Evolutionary conservation across 768 basidiomycete genomes (phyloP), one percentile per base, ranked within the genome.

Genomic region (Mycena chlorophos): DNA sequence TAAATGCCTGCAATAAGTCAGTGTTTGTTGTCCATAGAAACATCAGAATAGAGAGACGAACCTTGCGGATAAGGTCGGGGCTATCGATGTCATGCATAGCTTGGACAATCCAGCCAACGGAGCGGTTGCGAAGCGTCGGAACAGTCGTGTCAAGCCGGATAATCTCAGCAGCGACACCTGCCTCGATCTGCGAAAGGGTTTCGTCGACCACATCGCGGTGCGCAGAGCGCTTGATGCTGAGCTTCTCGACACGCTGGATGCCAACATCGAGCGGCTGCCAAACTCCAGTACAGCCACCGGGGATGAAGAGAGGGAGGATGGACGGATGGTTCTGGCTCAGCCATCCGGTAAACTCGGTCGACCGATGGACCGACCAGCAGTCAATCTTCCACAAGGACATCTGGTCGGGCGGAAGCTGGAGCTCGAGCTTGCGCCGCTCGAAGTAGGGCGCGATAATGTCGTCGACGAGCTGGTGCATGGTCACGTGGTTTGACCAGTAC

Each of bases 311-410:
- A 12, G 69, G 1, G 19, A 62, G 62, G 29, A 69, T 69, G 34
- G 49, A 62, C 16, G 67, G 63, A 42, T 69, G 66, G 3, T 52
- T 52, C 10, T 27, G 42, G 30, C 57, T 49, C 58, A 73, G 58
- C 69, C 69, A 73, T 0, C 6, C 37, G 1, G 60, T 31, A 46
- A 74, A 73, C n/a, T 68, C 65, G 23, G 52, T 22, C 1, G 67
- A 69, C 1, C 63, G 54, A 50, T 74, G 71, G 10, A 72, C 71
- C 1, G 67, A 64, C 69, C 68, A 69, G 22, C 57, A 57, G 26
- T 69, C 67, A 30, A 60, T 63, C 30, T 40, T 49, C 61, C 60
- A 66, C 45, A 54, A 30, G 42, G 39, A 66, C 17, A 16, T 48
- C 52, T 29, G 64, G 12, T 25, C 25, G 2, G 28, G 17, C 0